These are phyloP conservation scores for Durio zibethinus DNA, from an alignment of 345 rosid genomes.

Conservation along the genomic window DNA sequence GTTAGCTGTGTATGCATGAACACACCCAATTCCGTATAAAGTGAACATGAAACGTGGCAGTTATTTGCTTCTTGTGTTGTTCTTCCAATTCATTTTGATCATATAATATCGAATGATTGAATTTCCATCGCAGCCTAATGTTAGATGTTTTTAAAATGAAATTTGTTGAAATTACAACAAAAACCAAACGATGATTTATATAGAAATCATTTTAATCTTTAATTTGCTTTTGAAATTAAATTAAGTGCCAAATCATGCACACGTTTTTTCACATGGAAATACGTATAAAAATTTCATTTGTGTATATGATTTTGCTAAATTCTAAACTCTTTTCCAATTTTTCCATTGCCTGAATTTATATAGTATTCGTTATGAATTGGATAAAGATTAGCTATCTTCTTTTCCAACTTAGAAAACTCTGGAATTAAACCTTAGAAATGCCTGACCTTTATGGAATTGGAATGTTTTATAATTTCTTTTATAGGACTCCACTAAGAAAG, in stretches of 20 bases:
- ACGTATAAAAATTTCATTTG: too few species aligned
- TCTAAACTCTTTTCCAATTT: too few species aligned
- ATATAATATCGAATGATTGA: background rate
- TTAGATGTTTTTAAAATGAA: background rate
- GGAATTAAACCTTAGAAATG: too few species aligned
- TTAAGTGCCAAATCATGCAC: background rate
- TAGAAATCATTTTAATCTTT: background rate
- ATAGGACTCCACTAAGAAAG: too few species aligned
- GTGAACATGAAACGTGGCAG: background rate
- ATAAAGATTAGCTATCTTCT: too few species aligned
- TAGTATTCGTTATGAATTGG: too few species aligned
- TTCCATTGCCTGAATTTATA: too few species aligned
- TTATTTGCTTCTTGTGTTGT: background rate
- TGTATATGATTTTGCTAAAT: too few species aligned
- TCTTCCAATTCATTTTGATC: background rate
- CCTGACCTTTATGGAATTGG: too few species aligned
- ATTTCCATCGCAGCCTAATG: background rate
- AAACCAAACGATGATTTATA: background rate
- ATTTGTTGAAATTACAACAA: background rate
- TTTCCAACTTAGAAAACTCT: too few species aligned
- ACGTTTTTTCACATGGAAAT: background rate
- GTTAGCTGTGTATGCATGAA: background rate
- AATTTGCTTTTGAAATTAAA: background rate
- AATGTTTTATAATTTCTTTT: too few species aligned
- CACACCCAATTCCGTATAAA: background rate